Conservation (phyloP, 2,329 filamentous ascomycete species). For the Huntiella abstrusa region DNA sequence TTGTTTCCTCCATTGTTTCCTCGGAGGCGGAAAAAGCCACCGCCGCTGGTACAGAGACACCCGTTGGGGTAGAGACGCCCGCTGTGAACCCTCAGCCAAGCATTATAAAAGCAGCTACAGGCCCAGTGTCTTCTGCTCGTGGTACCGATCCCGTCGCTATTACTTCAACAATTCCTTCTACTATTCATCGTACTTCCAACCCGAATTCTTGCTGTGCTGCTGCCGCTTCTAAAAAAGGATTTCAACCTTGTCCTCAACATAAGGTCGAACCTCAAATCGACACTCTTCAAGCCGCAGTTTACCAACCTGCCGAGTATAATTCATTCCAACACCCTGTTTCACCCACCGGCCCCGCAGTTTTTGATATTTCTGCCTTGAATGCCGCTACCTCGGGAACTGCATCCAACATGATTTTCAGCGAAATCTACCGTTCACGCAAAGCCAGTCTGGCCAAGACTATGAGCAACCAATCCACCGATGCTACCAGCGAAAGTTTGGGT, state of each 20-base stretch:
- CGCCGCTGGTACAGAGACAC: no score
- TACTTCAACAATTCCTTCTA: no score
- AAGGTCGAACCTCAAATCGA: conserved; percentile 6
- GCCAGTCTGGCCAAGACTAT: conserved; percentile 28
- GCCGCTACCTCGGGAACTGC: conserved; percentile 8
- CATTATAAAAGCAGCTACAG: no score
- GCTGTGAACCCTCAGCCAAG: no score
- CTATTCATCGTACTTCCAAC: no score
- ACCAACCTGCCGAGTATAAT: conserved; percentile 10
- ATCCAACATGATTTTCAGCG: conserved; percentile 37
- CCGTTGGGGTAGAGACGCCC: no score
- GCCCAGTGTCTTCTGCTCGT: no score
- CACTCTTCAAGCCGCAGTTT: conserved; percentile 6
- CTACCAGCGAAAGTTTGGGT: conserved; percentile 18
- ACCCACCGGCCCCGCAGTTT: conserved; percentile 1
- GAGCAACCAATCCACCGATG: conserved; percentile 11
- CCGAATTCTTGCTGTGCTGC: no score
- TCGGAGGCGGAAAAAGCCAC: no score
- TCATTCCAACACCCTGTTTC: conserved; percentile 9
- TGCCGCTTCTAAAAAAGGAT: conserved; percentile 4
- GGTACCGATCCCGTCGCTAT: no score
- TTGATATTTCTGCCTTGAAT: conserved; percentile 5
- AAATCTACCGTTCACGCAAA: conserved; percentile 37
- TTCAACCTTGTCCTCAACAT: conserved; percentile 7
- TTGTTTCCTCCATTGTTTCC: no score